These are phyloP conservation scores for Roridomyces roridus DNA, from an alignment of 768 basidiomycete species.

Conservation along the genomic window DNA sequence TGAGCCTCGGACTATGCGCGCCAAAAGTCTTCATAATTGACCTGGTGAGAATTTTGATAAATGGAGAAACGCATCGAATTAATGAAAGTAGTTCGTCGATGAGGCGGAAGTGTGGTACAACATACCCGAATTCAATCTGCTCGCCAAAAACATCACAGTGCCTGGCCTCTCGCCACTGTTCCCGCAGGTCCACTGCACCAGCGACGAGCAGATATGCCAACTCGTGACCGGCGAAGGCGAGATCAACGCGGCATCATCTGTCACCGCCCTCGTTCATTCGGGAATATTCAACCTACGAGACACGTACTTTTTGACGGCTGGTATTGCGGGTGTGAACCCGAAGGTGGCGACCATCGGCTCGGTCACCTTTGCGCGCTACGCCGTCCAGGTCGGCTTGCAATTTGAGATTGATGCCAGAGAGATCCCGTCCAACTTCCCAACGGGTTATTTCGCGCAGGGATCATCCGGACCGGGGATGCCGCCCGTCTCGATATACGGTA, in stretches of 20 bases:
- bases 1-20: background rate
- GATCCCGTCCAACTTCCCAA: slow-evolving; percentile 37
- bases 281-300: slow-evolving; percentile 25
- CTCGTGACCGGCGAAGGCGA: slow-evolving; percentile 43
- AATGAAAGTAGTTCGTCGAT: slow-evolving; percentile 1
- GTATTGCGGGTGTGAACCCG: slow-evolving; percentile 47
- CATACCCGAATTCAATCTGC: slow-evolving; percentile 25
- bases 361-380: slow-evolving; percentile 43
- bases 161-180: slow-evolving; percentile 43
- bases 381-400: slow-evolving; percentile 42
- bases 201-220: slow-evolving; percentile 39
- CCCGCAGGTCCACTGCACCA: slow-evolving; percentile 43
- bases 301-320: slow-evolving; percentile 49
- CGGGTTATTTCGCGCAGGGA: slow-evolving; percentile 42
- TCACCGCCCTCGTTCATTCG: background rate
- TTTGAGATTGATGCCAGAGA: slow-evolving; percentile 49
- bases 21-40: background rate
- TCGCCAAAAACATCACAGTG: slow-evolving; percentile 40
- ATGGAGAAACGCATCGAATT: background rate
- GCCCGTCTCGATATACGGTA: slow-evolving; percentile 31
- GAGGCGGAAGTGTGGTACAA: slow-evolving; percentile 18
- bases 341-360: slow-evolving; percentile 40
- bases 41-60: background rate
- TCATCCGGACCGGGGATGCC: slow-evolving; percentile 30
- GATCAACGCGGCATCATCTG: slow-evolving; percentile 44